These are phyloP conservation scores for Phytophthora nicotianae DNA, from an alignment of 352 stramenopile genomes.

Conservation along the genomic window DNA sequence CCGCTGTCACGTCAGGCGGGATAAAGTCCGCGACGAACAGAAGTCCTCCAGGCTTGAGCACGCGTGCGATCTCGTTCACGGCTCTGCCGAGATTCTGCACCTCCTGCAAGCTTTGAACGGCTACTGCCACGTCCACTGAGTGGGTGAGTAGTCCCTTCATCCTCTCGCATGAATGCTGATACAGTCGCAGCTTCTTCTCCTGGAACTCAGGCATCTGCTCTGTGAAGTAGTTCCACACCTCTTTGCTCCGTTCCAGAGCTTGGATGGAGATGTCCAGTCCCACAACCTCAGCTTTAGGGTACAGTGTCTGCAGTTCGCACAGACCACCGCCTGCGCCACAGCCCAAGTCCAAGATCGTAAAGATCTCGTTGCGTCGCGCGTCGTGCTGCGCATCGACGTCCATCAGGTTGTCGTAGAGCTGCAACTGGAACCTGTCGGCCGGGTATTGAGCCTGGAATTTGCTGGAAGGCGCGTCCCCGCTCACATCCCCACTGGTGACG, in stretches of 20 bases:
- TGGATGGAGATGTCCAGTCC: conserved; percentile 70
- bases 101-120: conserved; percentile 73
- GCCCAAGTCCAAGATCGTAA: conserved; percentile 67
- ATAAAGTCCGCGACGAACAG: conserved; percentile 79
- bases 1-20: conserved; percentile 38
- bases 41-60: conserved; percentile 64
- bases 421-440: conserved; percentile 53
- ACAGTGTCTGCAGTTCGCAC: conserved; percentile 63
- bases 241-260: conserved; percentile 66
- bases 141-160: conserved; percentile 54
- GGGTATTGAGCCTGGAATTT: conserved; percentile 40
- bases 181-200: conserved; percentile 51
- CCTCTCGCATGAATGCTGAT: conserved; percentile 70
- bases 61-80: conserved; percentile 58
- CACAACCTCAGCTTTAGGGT: conserved; percentile 53
- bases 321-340: conserved; percentile 68
- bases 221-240: conserved; percentile 64
- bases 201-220: conserved; percentile 41
- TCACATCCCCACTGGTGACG: conserved; percentile 15
- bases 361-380: conserved; percentile 22
- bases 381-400: conserved; percentile 41
- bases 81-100: conserved; percentile 50
- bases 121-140: conserved; percentile 62
- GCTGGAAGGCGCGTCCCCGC: conserved; percentile 13
- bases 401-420: conserved; percentile 67